A percentile compares a stretch with the other conserved stretches of the same genome.
Conservation (phyloP, 2,329 filamentous ascomycete genomes). For the Colletotrichum tamarilloi region DNA sequence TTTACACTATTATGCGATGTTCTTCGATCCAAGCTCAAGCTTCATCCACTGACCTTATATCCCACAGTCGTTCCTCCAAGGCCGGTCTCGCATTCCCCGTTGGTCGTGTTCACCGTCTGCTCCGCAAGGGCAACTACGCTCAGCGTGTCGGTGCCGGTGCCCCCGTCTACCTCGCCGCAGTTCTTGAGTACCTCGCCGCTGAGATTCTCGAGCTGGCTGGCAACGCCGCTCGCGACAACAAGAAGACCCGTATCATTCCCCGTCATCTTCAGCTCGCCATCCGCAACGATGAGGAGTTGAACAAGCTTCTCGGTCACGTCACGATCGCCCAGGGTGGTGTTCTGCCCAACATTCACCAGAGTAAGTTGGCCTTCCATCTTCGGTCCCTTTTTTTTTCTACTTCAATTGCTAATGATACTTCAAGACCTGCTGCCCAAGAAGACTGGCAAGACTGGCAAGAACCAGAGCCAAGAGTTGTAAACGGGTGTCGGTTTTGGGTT, state of each 20-base stretch:
- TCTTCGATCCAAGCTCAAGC: not conserved
- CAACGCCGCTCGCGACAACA: conserved; percentile 99
- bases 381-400: too few species aligned
- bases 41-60: conserved; percentile 50
- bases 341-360: conserved; percentile 96
- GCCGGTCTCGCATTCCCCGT: conserved; percentile 99
- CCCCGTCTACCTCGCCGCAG: conserved; percentile 95
- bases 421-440: conserved; percentile 98
- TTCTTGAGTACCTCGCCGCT: conserved; percentile 97
- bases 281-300: conserved; percentile 99
- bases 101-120: conserved; percentile 98
- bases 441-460: conserved; percentile 95
- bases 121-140: conserved; percentile 99
- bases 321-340: conserved; percentile 98
- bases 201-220: conserved; percentile 99
- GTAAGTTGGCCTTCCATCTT: conserved; percentile 64
- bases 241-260: conserved; percentile 99
- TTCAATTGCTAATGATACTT: conserved; percentile 49
- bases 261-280: conserved; percentile 99
- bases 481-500: conserved; percentile 60
- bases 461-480: conserved; percentile 94
- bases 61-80: conserved; percentile 92
- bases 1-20: too few species aligned
- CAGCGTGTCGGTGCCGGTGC: conserved; percentile 99
- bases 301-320: conserved; percentile 96